These are phyloP conservation scores for Xylaria cubensis DNA, from an alignment of 495 filamentous ascomycete genomes.

Conservation along the genomic window DNA sequence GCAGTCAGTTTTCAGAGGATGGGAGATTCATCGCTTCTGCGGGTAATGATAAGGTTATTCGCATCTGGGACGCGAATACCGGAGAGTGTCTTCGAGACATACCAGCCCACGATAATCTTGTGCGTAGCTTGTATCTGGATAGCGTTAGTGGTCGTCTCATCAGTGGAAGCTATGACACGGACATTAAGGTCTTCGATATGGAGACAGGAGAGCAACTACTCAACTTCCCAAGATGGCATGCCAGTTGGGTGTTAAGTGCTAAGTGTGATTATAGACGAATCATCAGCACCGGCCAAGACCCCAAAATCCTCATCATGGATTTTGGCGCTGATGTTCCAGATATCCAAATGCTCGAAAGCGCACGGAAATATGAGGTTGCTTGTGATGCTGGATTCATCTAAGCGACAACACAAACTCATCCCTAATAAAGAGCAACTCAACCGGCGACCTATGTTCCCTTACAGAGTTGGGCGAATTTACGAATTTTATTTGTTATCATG, in stretches of 20 bases:
- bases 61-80: constrained; percentile 91
- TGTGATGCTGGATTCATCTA: constrained; percentile 40
- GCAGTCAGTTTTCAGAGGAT: constrained; percentile 94
- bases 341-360: constrained; percentile 60
- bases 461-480: not conserved
- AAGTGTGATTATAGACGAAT: constrained; percentile 95
- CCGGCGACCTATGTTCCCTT: not conserved
- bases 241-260: constrained; percentile 93
- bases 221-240: constrained; percentile 86
- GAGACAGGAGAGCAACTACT: constrained; percentile 73
- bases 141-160: constrained; percentile 80
- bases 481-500: constrained; percentile 14
- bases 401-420: constrained; percentile 1
- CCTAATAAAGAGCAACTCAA: not conserved
- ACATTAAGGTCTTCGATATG: constrained; percentile 90
- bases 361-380: constrained; percentile 36
- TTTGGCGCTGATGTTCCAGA: constrained; percentile 67
- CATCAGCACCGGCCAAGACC: constrained; percentile 91
- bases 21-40: constrained; percentile 86
- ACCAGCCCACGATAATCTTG: constrained; percentile 78
- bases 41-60: constrained; percentile 91
- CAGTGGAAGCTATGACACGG: constrained; percentile 90
- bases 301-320: constrained; percentile 90
- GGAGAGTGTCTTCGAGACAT: constrained; percentile 81
- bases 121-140: constrained; percentile 89